These are phyloP conservation scores for Tricholoma terreum DNA, from an alignment of 768 basidiomycete genomes.

Conservation along the genomic window DNA sequence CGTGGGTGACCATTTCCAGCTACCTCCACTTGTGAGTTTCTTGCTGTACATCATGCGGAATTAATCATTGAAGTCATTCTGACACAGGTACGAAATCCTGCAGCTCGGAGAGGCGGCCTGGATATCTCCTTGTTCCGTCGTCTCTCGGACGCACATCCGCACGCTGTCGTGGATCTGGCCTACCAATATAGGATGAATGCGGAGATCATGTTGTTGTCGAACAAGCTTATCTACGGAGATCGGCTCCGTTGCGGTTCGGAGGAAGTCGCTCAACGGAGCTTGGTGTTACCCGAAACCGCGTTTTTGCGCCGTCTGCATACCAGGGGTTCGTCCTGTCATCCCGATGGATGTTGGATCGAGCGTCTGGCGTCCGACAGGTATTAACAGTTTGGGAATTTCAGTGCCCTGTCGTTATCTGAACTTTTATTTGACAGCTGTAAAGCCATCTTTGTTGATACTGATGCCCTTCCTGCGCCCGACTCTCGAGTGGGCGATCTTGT, in stretches of 20 bases:
- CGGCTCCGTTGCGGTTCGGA: slow-evolving; percentile 77
- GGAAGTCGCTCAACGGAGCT: slow-evolving; percentile 54
- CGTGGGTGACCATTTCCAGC: slow-evolving; percentile 96
- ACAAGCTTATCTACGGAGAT: slow-evolving; percentile 79
- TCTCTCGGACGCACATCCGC: slow-evolving; percentile 83
- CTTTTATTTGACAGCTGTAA: slow-evolving; percentile 53
- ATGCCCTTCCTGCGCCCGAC: slow-evolving; percentile 72
- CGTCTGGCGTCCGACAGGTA: slow-evolving; percentile 63
- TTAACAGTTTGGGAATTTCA: slow-evolving; percentile 17
- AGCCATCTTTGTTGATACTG: slow-evolving; percentile 94
- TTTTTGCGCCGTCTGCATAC: slow-evolving; percentile 47
- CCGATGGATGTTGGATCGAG: slow-evolving; percentile 66
- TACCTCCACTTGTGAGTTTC: slow-evolving; percentile 80
- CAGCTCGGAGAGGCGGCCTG: slow-evolving; percentile 80
- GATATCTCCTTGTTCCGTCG: slow-evolving; percentile 88
- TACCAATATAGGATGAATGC: slow-evolving; percentile 96
- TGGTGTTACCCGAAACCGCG: slow-evolving; percentile 49
- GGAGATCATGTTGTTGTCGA: slow-evolving; percentile 91
- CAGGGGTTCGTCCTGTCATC: slow-evolving; percentile 25
- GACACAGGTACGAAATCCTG: slow-evolving; percentile 70
- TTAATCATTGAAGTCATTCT: not conserved
- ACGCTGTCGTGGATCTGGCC: slow-evolving; percentile 80
- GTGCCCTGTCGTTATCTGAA: not conserved
- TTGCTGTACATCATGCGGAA: not conserved
- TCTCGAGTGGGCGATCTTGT: slow-evolving; percentile 84